Conservation (phyloP, 2,329 filamentous ascomycete species). For the Phialophora chinensis region DNA sequence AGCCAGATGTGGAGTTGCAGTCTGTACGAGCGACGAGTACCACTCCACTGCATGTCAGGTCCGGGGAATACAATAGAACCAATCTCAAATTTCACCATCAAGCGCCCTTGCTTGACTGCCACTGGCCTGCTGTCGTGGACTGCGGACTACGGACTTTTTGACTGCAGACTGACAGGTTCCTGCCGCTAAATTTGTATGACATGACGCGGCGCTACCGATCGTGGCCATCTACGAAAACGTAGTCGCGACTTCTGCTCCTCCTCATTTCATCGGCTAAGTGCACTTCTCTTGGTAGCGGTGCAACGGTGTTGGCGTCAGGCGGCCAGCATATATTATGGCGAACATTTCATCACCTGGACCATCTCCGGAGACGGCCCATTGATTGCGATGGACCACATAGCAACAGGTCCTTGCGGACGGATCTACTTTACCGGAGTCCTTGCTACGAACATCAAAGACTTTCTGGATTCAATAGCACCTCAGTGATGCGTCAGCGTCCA, state of each 20-base stretch:
- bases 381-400: neutral
- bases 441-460: neutral
- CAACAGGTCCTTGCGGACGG: neutral
- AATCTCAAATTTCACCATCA: neutral
- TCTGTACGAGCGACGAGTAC: neutral
- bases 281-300: too few relatives aligned
- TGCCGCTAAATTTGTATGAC: conserved; percentile 17
- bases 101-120: too few relatives aligned
- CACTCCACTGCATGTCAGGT: neutral
- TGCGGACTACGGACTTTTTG: neutral
- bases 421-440: neutral
- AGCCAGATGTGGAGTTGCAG: conserved; percentile 9
- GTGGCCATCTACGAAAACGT: neutral
- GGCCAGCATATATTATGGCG: conserved; percentile 3
- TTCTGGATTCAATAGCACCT: neutral
- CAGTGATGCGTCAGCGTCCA: neutral
- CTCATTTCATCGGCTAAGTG: neutral
- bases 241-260: neutral
- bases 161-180: neutral
- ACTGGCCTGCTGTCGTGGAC: neutral
- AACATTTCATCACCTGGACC: conserved; percentile 9
- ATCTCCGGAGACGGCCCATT: neutral
- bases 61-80: neutral
- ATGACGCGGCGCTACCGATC: conserved; percentile 15
- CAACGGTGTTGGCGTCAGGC: neutral